These are phyloP conservation scores for Poa pratensis DNA, from an alignment of 176 grass and related monocot genomes.

Conservation along the genomic window DNA sequence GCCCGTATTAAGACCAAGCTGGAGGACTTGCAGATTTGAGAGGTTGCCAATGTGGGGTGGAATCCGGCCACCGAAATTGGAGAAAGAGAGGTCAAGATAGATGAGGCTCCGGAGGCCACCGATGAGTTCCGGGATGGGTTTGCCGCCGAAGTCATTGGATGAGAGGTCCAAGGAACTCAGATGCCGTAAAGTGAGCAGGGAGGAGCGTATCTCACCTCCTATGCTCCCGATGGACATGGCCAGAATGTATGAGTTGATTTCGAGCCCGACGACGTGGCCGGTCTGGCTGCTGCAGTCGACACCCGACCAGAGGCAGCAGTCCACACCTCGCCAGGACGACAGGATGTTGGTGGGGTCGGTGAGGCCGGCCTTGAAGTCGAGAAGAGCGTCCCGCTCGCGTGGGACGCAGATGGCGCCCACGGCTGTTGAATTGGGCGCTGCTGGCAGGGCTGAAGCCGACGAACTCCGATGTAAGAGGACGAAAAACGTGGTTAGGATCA, in stretches of 20 bases:
- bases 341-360: too few species aligned
- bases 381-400: not conserved
- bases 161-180: slow-evolving; percentile 29
- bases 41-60: slow-evolving; percentile 46
- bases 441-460: not conserved
- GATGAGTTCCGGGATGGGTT: slow-evolving; percentile 11
- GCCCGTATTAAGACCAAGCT: rapidly evolving
- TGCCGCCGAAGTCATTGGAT: not conserved
- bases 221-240: too few species aligned
- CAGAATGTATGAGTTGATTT: too few species aligned
- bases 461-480: not conserved
- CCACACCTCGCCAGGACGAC: too few species aligned
- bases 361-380: not conserved
- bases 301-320: too few species aligned
- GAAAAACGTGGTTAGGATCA: not conserved
- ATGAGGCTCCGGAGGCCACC: slow-evolving; percentile 3
- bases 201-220: too few species aligned
- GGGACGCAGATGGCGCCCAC: not conserved
- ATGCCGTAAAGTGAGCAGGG: too few species aligned
- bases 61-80: slow-evolving; percentile 16
- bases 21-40: not conserved
- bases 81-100: not conserved
- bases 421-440: too few species aligned
- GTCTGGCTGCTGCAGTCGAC: too few species aligned
- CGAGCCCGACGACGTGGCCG: too few species aligned